Conservation (phyloP, 2,329 filamentous ascomycete genomes). For the Claviceps cyperi region DNA sequence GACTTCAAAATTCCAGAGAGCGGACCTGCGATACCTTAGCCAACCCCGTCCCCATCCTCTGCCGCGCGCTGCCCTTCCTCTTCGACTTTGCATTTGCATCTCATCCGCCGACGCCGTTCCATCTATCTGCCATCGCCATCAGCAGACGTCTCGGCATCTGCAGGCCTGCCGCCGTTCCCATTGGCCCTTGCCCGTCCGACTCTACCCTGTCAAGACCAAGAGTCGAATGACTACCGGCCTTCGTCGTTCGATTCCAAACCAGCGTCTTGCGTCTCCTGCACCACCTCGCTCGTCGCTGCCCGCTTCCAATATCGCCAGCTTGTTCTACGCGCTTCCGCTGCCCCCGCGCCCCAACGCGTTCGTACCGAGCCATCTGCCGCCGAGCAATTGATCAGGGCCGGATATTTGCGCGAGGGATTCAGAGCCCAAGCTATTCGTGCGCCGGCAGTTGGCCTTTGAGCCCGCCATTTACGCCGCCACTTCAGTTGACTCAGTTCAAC, state of each 20-base stretch:
- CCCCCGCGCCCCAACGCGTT: not conserved
- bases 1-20: too few relatives aligned
- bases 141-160: constrained; percentile 1
- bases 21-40: too few relatives aligned
- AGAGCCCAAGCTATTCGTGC: not conserved
- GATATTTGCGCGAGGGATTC: not conserved
- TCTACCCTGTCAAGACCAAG: constrained; percentile 3
- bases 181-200: constrained; percentile 2
- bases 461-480: not conserved
- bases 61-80: not conserved
- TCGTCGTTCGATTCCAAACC: constrained; percentile 6
- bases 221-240: constrained; percentile 5
- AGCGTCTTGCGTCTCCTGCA: constrained; percentile 3
- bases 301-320: constrained; percentile 1
- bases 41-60: not conserved
- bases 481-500: not conserved
- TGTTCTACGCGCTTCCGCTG: not conserved
- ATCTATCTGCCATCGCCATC: constrained; percentile 2
- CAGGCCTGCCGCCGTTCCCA: constrained; percentile 1
- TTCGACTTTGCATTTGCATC: constrained; percentile 1
- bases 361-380: not conserved
- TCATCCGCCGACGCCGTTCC: not conserved
- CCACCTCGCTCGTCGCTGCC: not conserved
- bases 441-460: constrained; percentile 3
- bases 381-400: not conserved